Percentiles rank a stretch among this genome's conserved stretches.
These are phyloP conservation scores for Ailanthus altissimus DNA, from an alignment of 345 rosid genomes.

Conservation along the genomic window DNA sequence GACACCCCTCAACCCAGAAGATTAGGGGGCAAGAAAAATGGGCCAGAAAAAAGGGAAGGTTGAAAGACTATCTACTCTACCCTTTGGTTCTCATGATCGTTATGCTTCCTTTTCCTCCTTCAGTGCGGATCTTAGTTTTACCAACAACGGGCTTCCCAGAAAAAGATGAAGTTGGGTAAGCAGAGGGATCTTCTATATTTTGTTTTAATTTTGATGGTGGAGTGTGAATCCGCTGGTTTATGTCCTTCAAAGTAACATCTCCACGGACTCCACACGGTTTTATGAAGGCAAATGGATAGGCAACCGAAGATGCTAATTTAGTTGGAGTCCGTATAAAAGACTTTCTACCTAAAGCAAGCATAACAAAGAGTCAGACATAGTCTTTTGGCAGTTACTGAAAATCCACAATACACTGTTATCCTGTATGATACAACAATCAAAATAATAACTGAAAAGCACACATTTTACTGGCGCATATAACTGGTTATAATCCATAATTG, in stretches of 20 bases:
- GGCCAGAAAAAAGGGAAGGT: constrained; percentile 27
- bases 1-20: constrained; percentile 24
- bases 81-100: constrained; percentile 94
- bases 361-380: constrained; percentile 11
- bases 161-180: constrained; percentile 89
- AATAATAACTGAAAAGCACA: background rate
- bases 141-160: constrained; percentile 99
- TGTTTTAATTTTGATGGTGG: constrained; percentile 65
- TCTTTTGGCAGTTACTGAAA: background rate
- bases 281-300: constrained; percentile 89
- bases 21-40: constrained; percentile 22
- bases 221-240: constrained; percentile 75
- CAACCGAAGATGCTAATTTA: constrained; percentile 73
- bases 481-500: too few relatives aligned
- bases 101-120: constrained; percentile 99
- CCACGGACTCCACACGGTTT: constrained; percentile 92
- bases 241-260: constrained; percentile 92
- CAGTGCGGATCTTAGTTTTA: constrained; percentile 92
- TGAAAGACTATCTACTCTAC: constrained; percentile 37
- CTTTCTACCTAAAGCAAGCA: constrained; percentile 58
- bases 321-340: constrained; percentile 64
- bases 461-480: too few relatives aligned
- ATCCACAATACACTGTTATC: background rate
- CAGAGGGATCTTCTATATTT: constrained; percentile 47
- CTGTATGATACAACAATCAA: background rate